Conservation (phyloP, 2,329 filamentous ascomycete genomes). For the Gaeumannomyces sp. region DNA sequence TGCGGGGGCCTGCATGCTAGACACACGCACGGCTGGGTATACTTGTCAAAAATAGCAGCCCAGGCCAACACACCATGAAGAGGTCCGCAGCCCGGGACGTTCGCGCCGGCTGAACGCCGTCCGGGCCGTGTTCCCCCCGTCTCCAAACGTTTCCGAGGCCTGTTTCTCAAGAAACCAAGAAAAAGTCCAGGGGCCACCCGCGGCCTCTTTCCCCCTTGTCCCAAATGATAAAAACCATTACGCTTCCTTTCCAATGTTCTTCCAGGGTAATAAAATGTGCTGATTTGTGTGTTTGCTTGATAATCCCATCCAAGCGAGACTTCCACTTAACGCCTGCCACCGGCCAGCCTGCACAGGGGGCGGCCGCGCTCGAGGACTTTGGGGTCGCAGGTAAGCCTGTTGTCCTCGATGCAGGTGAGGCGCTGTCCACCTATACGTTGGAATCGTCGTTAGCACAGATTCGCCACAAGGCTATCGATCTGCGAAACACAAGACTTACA, state of each 20-base stretch:
- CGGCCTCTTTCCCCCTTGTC: background rate
- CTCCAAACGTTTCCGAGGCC: background rate
- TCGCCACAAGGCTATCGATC: too few relatives aligned
- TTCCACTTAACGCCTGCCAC: background rate
- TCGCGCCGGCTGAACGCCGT: too few relatives aligned
- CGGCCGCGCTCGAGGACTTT: conserved; percentile 23
- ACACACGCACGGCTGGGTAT: background rate
- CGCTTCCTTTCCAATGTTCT: background rate
- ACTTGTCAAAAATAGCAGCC: background rate
- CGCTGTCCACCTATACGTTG: conserved; percentile 16
- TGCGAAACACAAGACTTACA: conserved; percentile 21
- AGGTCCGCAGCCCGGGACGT: background rate
- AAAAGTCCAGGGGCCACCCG: background rate
- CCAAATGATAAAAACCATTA: background rate
- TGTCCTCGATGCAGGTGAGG: conserved; percentile 24
- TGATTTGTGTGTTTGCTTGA: too few relatives aligned
- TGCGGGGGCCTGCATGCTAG: background rate
- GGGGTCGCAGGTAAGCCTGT: conserved; percentile 22
- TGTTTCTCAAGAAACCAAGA: background rate
- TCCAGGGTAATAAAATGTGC: background rate
- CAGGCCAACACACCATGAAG: background rate
- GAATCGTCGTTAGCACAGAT: too few relatives aligned
- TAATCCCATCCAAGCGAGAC: background rate
- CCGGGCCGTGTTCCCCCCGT: too few relatives aligned
- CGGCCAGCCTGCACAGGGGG: conserved; percentile 9